Percentiles rank a stretch among this genome's conserved stretches.
These are phyloP conservation scores for Trichosanthes truncata DNA, from an alignment of 306 rosid genomes.

Conservation along the genomic window DNA sequence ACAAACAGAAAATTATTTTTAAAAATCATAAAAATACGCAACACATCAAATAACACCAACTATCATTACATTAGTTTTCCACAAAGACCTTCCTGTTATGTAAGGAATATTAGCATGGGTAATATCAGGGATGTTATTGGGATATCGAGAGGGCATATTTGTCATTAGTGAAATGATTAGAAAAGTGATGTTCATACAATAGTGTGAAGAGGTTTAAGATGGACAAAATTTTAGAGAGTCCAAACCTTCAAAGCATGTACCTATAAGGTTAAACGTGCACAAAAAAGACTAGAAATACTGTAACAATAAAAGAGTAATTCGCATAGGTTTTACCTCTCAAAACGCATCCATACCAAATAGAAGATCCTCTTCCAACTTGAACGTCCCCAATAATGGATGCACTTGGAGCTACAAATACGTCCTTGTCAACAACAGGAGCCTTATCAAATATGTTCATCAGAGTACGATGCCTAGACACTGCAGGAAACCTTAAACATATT, in stretches of 20 bases:
- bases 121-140: background rate
- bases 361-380: slow-evolving; percentile 65
- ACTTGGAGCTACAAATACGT: slow-evolving; percentile 84
- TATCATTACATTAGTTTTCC: background rate
- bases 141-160: background rate
- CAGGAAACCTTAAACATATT: background rate
- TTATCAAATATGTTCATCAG: slow-evolving; percentile 79
- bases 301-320: too few species aligned
- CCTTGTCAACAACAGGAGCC: slow-evolving; percentile 65
- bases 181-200: background rate
- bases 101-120: background rate
- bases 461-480: slow-evolving; percentile 91
- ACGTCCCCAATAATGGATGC: slow-evolving; percentile 83
- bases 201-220: background rate
- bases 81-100: background rate
- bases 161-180: background rate
- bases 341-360: slow-evolving; percentile 96
- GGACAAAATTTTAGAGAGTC: background rate
- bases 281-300: background rate
- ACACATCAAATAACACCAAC: background rate
- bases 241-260: background rate
- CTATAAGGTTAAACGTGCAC: background rate
- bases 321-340: slow-evolving; percentile 55
- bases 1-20: background rate
- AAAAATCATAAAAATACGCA: background rate